phyloP scores from a whole-genome alignment of 495 filamentous ascomycete genomes.

The Lineolata rhizophorae region DNA sequence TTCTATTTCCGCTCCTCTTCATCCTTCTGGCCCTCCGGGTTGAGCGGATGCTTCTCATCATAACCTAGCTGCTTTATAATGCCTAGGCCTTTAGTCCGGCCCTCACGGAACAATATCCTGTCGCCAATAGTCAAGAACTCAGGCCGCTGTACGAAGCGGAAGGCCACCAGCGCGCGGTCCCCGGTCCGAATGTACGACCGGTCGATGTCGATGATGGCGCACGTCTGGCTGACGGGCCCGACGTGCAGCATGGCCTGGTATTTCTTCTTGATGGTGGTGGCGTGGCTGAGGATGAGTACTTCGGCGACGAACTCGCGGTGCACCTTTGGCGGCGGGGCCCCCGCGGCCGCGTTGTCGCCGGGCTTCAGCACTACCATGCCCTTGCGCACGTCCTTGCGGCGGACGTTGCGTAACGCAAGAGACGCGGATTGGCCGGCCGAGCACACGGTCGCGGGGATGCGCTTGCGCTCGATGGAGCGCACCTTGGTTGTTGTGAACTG shows the following conservation, averaged over 20 bases:
- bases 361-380: conserved; percentile 92
- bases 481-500: conserved; percentile 81
- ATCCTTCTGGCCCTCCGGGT: conserved; percentile 19
- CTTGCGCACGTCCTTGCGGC: conserved; percentile 87
- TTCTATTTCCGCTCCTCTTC: conserved; percentile 6
- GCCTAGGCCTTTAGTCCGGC: conserved; percentile 82
- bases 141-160: conserved; percentile 86
- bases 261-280: conserved; percentile 94
- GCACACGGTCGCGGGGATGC: conserved; percentile 72
- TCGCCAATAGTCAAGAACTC: conserved; percentile 83
- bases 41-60: conserved; percentile 40
- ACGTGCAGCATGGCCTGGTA: conserved; percentile 99
- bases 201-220: conserved; percentile 93
- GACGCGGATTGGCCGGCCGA: conserved; percentile 84
- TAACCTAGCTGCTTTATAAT: conserved; percentile 89
- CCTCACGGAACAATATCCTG: conserved; percentile 80
- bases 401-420: conserved; percentile 68
- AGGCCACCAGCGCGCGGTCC: conserved; percentile 78
- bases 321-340: conserved; percentile 37
- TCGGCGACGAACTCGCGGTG: conserved; percentile 87
- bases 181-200: conserved; percentile 88
- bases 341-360: conserved; percentile 24
- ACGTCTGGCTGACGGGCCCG: conserved; percentile 85
- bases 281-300: conserved; percentile 86
- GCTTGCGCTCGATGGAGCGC: conserved; percentile 85